Evolutionary conservation across 768 basidiomycete genomes (phyloP).

Genomic region (Pilatotrama ljubarskyi): DNA sequence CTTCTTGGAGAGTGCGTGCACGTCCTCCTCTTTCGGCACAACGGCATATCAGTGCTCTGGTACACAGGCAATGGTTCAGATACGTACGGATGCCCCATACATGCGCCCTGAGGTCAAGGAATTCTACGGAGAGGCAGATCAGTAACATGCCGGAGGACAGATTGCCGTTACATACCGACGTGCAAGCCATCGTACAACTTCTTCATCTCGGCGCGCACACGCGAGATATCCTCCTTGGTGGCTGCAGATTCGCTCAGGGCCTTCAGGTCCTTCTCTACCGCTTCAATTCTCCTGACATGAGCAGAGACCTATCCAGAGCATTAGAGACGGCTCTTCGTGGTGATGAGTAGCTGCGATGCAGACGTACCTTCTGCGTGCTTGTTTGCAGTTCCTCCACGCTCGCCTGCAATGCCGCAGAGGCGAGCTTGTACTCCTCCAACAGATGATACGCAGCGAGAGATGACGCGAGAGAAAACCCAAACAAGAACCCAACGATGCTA

Average conservation of each 20-base stretch:
- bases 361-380: constrained; percentile 74
- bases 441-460: constrained; percentile 85
- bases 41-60: background rate
- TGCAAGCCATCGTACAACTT: constrained; percentile 84
- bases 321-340: background rate
- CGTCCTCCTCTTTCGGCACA: constrained; percentile 65
- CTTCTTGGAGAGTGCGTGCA: constrained; percentile 72
- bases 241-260: constrained; percentile 64
- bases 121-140: constrained; percentile 48
- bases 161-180: constrained; percentile 53
- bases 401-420: constrained; percentile 82
- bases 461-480: constrained; percentile 89
- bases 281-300: constrained; percentile 81
- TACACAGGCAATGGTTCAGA: background rate
- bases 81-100: constrained; percentile 88
- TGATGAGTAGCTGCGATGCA: background rate
- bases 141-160: background rate
- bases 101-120: constrained; percentile 76
- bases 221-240: constrained; percentile 78
- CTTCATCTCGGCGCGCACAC: constrained; percentile 79
- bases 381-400: constrained; percentile 85
- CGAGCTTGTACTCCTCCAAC: constrained; percentile 86
- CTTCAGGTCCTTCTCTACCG: constrained; percentile 88
- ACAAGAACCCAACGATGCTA: constrained; percentile 81
- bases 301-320: constrained; percentile 59